These are phyloP conservation scores for Polychytrium aggregatum DNA, from an alignment of 192 early-diverging fungal genomes.

Conservation along the genomic window DNA sequence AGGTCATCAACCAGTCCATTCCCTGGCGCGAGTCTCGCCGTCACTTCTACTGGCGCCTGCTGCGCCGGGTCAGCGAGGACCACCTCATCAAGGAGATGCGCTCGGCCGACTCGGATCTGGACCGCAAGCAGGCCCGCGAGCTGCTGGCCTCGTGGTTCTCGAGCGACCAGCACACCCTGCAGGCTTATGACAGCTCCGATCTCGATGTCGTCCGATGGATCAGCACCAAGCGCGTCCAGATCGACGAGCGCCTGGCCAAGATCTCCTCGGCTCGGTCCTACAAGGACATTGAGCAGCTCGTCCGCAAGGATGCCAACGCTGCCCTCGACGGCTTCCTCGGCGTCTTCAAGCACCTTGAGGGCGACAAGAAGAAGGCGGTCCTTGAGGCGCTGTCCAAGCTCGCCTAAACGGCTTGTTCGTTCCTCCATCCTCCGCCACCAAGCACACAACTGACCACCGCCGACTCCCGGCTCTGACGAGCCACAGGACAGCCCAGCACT, in stretches of 20 bases:
- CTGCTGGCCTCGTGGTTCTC: constrained; percentile 9
- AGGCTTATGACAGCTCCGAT: constrained; percentile 6
- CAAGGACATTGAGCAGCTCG: constrained; percentile 18
- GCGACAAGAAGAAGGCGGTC: constrained; percentile 12
- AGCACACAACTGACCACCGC: too few relatives aligned
- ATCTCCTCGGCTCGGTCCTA: constrained; percentile 6
- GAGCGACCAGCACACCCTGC: not conserved
- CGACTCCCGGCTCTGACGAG: too few relatives aligned
- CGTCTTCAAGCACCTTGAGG: constrained; percentile 18
- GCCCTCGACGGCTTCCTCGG: constrained; percentile 27
- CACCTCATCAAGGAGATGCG: constrained; percentile 48
- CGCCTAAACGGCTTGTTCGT: constrained; percentile 5
- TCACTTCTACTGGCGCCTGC: constrained; percentile 90
- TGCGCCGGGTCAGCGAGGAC: constrained; percentile 67
- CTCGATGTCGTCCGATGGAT: constrained; percentile 6
- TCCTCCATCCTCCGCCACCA: constrained; percentile 5
- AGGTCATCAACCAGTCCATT: constrained; percentile 66
- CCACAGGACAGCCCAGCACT: too few relatives aligned
- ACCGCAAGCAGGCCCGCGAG: constrained; percentile 38
- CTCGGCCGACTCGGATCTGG: constrained; percentile 28
- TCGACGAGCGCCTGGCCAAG: constrained; percentile 15
- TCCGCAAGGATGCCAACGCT: constrained; percentile 16
- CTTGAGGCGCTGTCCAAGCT: constrained; percentile 22
- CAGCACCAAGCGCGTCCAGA: not conserved
- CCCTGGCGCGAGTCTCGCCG: constrained; percentile 68